Evolutionary conservation across 1,284 basidiomycete species (phyloP).

Genomic region (Omphalotus olearius): DNA sequence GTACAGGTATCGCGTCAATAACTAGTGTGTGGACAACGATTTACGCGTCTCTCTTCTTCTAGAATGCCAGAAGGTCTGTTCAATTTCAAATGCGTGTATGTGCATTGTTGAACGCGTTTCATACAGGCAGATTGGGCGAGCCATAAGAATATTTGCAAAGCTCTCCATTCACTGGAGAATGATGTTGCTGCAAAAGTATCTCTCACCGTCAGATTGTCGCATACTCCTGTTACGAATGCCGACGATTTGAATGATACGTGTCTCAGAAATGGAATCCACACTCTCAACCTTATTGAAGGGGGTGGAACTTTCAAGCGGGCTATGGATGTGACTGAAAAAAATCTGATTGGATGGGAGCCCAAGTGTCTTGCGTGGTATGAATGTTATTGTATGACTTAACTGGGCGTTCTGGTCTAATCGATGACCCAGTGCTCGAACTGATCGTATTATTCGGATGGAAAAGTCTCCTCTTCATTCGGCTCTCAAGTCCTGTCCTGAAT

Average conservation of each 20-base stretch:
- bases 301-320: not conserved
- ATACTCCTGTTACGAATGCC: constrained; percentile 13
- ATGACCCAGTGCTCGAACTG: constrained; percentile 24
- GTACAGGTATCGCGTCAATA: not conserved
- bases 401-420: not conserved
- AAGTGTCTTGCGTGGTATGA: constrained; percentile 32
- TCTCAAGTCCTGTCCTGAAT: constrained; percentile 25
- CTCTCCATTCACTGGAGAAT: constrained; percentile 18
- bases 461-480: constrained; percentile 13
- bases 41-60: not conserved
- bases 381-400: not conserved
- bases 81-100: not conserved
- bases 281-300: not conserved
- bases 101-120: not conserved
- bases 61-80: constrained; percentile 14
- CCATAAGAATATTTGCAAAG: constrained; percentile 27
- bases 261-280: constrained; percentile 13
- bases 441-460: constrained; percentile 29
- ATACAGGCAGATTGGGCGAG: constrained; percentile 21
- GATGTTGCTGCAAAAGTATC: constrained; percentile 11
- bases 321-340: not conserved
- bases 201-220: constrained; percentile 14
- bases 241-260: constrained; percentile 17
- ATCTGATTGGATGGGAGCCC: constrained; percentile 24
- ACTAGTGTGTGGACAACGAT: not conserved